Base-by-base conservation (phyloP, 1,284 basidiomycete species). In the Marasmius fiardii region DNA sequence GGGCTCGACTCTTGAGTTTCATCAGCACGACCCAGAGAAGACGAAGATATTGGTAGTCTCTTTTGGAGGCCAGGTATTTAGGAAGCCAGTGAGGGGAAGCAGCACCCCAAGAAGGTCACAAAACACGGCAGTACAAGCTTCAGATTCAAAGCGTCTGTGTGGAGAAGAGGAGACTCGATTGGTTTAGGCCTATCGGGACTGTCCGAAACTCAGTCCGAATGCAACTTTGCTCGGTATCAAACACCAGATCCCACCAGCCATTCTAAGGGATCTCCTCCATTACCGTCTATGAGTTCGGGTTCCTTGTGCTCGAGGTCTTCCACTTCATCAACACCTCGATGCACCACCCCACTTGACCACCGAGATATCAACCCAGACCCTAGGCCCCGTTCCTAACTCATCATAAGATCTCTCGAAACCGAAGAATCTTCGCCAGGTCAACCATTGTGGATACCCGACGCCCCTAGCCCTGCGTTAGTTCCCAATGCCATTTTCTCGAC, bases 31-130 rank as follows among this genome's bases (percentile, higher is more conserved):
- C 56, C 69, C 74, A 0, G 51, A 64, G 4, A 66, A 61, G 34
- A 84, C 80, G 5, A 85, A 80, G 64, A 80, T 92, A 44, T 74
- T 91, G 23, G 72, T 91, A 28, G 87, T 92, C 11, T 90, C 87
- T 1, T 92, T 92, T 64, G 89, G 89, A 4, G 89, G 89, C 0
- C 89, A 91, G 63, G 73, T 84, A 14, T 86, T 91, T 67, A 80
- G 81, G 52, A 77, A 77, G 33, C 88, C 88, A 26, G 0, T 31
- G 44, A 67, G 65, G 2, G 81, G 79, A 58, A 66, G 73, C 41
- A 61, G 67, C 18, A 37, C 52, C 14, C 37, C 48, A 21, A 43
- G 31, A 21, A 43, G 31, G 16, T 35, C 16, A 16, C 20, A 21
- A n/a, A 80, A 76, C n/a, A n/a, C 55, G 68, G 66, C 20, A 64